Base-by-base conservation (phyloP, 208 protist genomes). In the Wallacemonas collosoma region DNA sequence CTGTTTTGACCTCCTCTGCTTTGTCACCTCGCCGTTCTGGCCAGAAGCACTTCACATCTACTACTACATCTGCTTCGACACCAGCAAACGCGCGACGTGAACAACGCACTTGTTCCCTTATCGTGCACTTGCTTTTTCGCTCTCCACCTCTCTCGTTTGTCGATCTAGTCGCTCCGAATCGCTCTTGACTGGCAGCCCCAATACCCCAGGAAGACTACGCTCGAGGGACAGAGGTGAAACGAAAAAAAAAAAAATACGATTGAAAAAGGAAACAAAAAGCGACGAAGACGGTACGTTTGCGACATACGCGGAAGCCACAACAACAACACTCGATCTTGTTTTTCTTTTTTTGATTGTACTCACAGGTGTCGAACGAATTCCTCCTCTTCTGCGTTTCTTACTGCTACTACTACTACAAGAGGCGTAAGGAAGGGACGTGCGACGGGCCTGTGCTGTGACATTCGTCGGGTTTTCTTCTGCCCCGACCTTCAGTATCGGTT, bases 321-420 rank as follows among this genome's bases (percentile, higher is more conserved):
- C 26, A 26, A 26, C 26, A 26, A 26, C 0, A 26, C 26, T 68
- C 65, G 55, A 43, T 75, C 56, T 73, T 45, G 3, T 54, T 58
- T 54, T 55, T 68, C 36, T 68, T 14, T 1, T 15, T 17, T 72
- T 50, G 9, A 9, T 11, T 58, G n/a, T 65, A 7, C 35, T 62
- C 35, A 62, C 56, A 36, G 39, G 26, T 26, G 26, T 26, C 26
- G 26, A 26, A 26, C 26, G 26, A 26, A 26, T 53, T 70, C 67
- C 70, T 65, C 26, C 53, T 17, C 1, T n/a, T 15, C 11, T n/a
- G 5, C 53, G 14, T 57, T 15, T 57, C 15, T 35, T 7, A 57
- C 53, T 57, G 26, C 53, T 57, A 57, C 53, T 57, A 57, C 53
- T 45, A 63, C 36, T 14, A 63, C 5, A 12, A 63, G 12, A n/a